Percentiles rank a stretch among this genome's conserved stretches.
phyloP scores from a whole-genome alignment of 1,284 basidiomycete species.

The Trametes polyzona region DNA sequence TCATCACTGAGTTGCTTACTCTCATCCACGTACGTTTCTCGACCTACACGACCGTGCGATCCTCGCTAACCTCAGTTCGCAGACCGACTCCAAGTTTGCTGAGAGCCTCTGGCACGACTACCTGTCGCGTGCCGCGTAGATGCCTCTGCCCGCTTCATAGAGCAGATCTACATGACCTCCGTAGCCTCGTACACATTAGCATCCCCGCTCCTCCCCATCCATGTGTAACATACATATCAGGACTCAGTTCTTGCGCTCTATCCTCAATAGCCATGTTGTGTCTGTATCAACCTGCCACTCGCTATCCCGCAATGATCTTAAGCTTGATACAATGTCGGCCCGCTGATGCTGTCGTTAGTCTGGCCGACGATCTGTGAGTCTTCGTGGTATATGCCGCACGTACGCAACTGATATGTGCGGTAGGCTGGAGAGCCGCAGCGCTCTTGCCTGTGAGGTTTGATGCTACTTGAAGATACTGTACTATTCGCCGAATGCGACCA shows the following conservation, averaged over 20 bases:
- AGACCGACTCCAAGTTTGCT: constrained; percentile 31
- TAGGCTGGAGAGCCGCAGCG: too few species aligned
- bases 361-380: not conserved
- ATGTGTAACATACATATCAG: not conserved
- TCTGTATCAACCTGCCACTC: not conserved
- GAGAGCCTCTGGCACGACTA: constrained; percentile 32
- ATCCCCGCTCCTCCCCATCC: not conserved
- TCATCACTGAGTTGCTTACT: constrained; percentile 67
- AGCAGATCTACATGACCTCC: not conserved
- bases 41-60: not conserved
- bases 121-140: constrained; percentile 4
- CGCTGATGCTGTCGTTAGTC: not conserved
- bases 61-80: not conserved
- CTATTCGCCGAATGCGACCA: too few species aligned
- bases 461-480: too few species aligned
- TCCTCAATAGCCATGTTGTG: not conserved
- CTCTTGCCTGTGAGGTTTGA: too few species aligned
- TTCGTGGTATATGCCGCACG: not conserved
- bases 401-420: too few species aligned
- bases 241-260: not conserved
- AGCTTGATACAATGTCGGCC: not conserved
- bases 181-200: not conserved
- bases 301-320: not conserved
- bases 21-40: constrained; percentile 71
- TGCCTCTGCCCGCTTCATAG: not conserved